Percentiles rank a stretch among this genome's conserved stretches.
Conservation (phyloP, 2,329 filamentous ascomycete genomes). For the Plenodomus tracheiphilus region DNA sequence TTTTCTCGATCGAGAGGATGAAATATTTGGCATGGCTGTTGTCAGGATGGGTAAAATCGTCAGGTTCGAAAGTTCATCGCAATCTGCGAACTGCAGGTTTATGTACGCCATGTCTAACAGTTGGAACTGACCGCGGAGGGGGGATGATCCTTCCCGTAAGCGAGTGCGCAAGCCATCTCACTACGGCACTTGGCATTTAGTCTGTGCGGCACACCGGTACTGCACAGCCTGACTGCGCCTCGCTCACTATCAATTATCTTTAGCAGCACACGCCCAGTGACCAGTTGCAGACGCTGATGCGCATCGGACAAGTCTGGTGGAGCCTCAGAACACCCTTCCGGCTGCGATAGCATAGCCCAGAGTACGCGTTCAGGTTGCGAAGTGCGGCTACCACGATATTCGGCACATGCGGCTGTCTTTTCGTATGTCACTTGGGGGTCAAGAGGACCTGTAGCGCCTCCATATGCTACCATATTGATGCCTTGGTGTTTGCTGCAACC, state of each 20-base stretch:
- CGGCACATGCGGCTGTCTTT: background rate
- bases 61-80: background rate
- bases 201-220: background rate
- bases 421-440: background rate
- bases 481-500: background rate
- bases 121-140: background rate
- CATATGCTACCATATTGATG: background rate
- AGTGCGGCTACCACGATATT: background rate
- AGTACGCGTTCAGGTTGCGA: background rate
- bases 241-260: background rate
- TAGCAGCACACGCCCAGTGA: background rate
- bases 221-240: background rate
- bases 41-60: background rate
- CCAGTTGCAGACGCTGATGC: background rate
- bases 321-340: background rate
- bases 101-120: background rate
- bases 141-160: background rate
- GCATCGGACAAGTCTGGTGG: background rate
- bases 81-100: background rate
- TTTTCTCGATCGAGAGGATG: background rate
- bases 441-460: background rate
- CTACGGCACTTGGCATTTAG: background rate
- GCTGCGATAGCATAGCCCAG: background rate
- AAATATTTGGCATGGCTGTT: background rate
- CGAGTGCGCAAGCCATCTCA: background rate